Evolutionary conservation across 768 basidiomycete species (phyloP).

Genomic region (Leccinum longicurvipes): DNA sequence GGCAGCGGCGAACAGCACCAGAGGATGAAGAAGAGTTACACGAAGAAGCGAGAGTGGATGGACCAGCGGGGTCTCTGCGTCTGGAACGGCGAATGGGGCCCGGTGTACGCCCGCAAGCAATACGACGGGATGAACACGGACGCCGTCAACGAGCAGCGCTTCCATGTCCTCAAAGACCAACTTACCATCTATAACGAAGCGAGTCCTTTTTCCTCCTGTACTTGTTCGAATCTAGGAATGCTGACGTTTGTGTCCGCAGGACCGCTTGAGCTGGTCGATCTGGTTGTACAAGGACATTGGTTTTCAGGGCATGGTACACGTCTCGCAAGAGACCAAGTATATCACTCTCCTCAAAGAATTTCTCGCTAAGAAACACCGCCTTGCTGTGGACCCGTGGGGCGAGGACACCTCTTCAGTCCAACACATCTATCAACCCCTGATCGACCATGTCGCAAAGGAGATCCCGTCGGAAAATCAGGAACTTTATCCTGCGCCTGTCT

Average conservation of each 20-base stretch:
- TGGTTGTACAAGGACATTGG: constrained; percentile 88
- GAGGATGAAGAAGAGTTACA: constrained; percentile 55
- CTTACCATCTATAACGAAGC: constrained; percentile 61
- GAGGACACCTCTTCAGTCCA: constrained; percentile 57
- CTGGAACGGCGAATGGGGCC: constrained; percentile 84
- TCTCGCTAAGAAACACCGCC: constrained; percentile 72
- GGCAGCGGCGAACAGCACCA: constrained; percentile 50
- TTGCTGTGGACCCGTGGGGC: constrained; percentile 79
- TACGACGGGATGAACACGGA: constrained; percentile 61
- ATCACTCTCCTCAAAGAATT: constrained; percentile 66
- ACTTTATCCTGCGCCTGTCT: constrained; percentile 64
- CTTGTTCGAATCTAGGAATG: background rate
- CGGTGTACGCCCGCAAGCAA: constrained; percentile 67
- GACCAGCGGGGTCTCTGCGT: constrained; percentile 61
- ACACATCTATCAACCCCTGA: constrained; percentile 61
- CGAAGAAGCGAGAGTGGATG: constrained; percentile 79
- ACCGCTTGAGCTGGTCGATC: constrained; percentile 74
- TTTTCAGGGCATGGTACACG: constrained; percentile 83
- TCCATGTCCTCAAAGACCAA: constrained; percentile 69
- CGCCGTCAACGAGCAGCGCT: constrained; percentile 60
- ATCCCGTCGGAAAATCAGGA: constrained; percentile 47
- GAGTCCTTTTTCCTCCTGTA: background rate
- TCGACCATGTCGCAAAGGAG: constrained; percentile 57
- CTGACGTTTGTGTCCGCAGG: constrained; percentile 33
- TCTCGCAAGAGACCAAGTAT: constrained; percentile 66